Conservation (phyloP, 2,329 filamentous ascomycete genomes). For the Fusarium keratoplasticum region DNA sequence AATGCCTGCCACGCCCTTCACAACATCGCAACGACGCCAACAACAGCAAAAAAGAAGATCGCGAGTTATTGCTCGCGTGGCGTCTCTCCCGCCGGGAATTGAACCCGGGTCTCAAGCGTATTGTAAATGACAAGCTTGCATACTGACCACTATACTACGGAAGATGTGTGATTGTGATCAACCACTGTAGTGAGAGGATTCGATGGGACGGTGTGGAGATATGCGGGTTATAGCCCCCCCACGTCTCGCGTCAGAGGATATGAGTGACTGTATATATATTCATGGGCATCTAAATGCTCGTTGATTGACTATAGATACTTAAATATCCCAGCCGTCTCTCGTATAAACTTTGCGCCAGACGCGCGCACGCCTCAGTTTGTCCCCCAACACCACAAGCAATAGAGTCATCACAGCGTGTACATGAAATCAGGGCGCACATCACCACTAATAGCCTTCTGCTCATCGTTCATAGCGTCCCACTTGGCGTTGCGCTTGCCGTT, state of each 20-base stretch:
- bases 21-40: not conserved
- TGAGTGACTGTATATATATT: not conserved
- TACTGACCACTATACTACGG: not conserved
- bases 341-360: not conserved
- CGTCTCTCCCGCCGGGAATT: not conserved
- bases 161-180: not conserved
- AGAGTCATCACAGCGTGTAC: constrained; percentile 46
- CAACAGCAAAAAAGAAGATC: not conserved
- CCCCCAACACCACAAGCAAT: not conserved
- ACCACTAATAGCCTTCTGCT: constrained; percentile 67
- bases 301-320: not conserved
- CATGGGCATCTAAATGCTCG: not conserved
- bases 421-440: constrained; percentile 59
- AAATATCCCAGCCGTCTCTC: not conserved
- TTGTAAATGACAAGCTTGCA: not conserved
- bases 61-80: not conserved
- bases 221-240: not conserved
- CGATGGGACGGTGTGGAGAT: not conserved
- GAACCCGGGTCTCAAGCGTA: not conserved
- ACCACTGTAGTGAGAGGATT: not conserved
- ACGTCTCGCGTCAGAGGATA: not conserved
- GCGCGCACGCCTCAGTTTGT: not conserved
- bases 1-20: not conserved
- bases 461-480: constrained; percentile 64
- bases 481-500: constrained; percentile 66